These are phyloP conservation scores for Phytophthora pistaciae DNA, from an alignment of 352 stramenopile species.

Conservation along the genomic window DNA sequence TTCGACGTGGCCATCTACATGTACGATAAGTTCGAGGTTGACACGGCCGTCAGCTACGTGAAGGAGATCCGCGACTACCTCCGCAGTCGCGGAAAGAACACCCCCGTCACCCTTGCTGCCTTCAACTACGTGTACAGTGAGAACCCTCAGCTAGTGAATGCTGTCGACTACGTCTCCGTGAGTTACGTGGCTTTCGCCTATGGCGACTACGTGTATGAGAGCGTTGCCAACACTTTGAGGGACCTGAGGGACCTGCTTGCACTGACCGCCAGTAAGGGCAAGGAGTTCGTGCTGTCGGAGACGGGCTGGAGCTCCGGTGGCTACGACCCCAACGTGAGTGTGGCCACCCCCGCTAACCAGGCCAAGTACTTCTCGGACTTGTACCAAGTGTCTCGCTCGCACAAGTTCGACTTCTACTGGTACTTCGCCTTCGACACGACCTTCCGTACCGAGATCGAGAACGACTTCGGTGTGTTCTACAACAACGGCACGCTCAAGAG, in stretches of 20 bases:
- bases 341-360: background rate
- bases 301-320: background rate
- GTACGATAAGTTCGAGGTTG: background rate
- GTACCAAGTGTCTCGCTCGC: background rate
- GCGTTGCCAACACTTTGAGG: background rate
- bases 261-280: background rate
- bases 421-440: background rate
- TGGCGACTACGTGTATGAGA: background rate
- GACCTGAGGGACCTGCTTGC: background rate
- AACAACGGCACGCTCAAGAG: background rate
- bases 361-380: constrained; percentile 5
- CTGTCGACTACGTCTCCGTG: background rate
- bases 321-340: background rate
- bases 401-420: background rate
- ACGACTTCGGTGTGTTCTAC: background rate
- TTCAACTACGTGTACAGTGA: background rate
- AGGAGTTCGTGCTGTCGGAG: background rate
- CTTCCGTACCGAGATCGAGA: background rate
- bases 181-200: background rate
- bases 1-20: background rate
- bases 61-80: background rate
- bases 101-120: background rate
- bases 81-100: background rate
- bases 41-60: constrained; percentile 1
- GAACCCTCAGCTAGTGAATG: background rate